Evolutionary conservation across 345 rosid species (phyloP), one percentile per base, ranked within the genome.

Genomic region (Angophora floribunda): DNA sequence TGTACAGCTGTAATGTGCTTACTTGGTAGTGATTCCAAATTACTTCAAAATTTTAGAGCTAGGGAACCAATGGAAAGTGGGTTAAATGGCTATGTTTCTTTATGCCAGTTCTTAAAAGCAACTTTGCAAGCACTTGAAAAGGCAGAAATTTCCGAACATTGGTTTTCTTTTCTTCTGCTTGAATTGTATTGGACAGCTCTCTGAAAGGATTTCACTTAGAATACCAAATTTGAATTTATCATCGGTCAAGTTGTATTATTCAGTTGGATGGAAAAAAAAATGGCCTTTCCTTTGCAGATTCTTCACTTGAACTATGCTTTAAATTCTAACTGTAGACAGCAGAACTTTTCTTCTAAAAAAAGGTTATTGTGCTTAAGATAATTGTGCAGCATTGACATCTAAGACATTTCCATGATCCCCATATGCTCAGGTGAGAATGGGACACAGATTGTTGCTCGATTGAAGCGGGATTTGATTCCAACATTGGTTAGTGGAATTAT

Each of bases 391-490:
- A 19, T 21, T 52, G 78, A 22, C 44, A 79, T 88, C 36, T 88
- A 61, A 87, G 44, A 16, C 59, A 70, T 89, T 88, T 87, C 32
- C 49, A 50, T 86, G 61, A 52, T 90, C 89, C 61, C 86, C 85
- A 61, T 88, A 36, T 22, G 61, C 86, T 80, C 91, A 96, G 99
- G 99, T 89, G 99, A 97, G 93, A 93, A 86, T 21, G 57, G 90
- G 67, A 67, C 88, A 7, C 96, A 95, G 89, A 92, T 95, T 89
- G 80, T 94, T 90, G 95, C 97, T 24, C 93, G 98, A 87, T 90
- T 97, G 90, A 95, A 94, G 90, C 91, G 99, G 55, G 99, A 96
- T 93, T 88, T 96, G 88, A 79, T 96, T 50, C 98, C 99, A 1
- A 95, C 98, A 22, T 9, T 96, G 94, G 75, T 93, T 30, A 95